phyloP scores from a whole-genome alignment of 164 flowering plant genomes.

The Sextonia rubra region DNA sequence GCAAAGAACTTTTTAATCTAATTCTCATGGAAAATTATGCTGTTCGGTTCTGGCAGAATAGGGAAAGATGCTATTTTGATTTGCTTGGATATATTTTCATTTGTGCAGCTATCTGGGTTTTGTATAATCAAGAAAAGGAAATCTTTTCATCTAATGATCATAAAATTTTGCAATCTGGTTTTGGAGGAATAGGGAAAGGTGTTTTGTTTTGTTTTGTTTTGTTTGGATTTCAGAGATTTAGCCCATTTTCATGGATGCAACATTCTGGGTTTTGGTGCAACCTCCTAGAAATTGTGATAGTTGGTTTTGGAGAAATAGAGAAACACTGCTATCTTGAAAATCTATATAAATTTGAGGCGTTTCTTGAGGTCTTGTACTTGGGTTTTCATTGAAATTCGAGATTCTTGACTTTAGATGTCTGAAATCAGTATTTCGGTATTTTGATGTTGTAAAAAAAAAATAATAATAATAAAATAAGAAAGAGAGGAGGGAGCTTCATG shows the following conservation, averaged over 20 bases:
- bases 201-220: constrained; percentile 3
- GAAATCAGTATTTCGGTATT: background rate
- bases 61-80: background rate
- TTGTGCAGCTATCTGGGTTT: background rate
- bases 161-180: background rate
- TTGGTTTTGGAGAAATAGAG: background rate
- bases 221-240: constrained; percentile 7
- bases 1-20: background rate
- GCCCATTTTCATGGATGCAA: constrained; percentile 1
- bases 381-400: background rate
- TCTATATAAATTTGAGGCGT: background rate
- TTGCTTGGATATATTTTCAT: background rate
- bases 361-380: background rate
- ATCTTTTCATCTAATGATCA: background rate
- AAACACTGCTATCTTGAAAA: background rate
- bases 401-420: background rate
- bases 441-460: background rate
- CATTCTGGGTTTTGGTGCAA: background rate
- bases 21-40: too few species aligned
- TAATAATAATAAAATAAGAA: too few species aligned
- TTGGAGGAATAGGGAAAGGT: background rate
- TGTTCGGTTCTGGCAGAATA: background rate
- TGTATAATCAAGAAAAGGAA: background rate
- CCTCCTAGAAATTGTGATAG: background rate
- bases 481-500: background rate